Base-by-base conservation (phyloP, 129 eudicot genomes). In the Helichrysum umbraculigerum region DNA sequence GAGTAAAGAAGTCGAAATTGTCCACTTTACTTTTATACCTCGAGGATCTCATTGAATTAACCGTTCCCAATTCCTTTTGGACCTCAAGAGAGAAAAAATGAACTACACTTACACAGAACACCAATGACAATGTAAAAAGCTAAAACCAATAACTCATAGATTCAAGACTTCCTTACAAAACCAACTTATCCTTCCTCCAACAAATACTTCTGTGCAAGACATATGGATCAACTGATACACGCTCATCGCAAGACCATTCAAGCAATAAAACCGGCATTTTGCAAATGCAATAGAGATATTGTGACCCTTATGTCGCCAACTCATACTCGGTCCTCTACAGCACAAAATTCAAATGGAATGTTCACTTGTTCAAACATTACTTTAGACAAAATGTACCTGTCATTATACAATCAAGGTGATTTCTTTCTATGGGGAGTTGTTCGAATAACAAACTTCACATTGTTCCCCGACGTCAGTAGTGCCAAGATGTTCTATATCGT, bases 371-470 rank as follows among this genome's bases (percentile, higher is more conserved):
- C 63, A 58, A 58, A 58, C 29, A 57, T 20, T 20, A 58, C 25
- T 58, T 56, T 58, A 58, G 19, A 41, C 63, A 58, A 56, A 58
- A 20, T 20, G 63, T 19, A 58, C 63, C 21, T 20, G 63, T 58
- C 63, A 58, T 58, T 7, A 20, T 58, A 58, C 63, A 58, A 58
- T 58, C 28, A 58, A 58, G 63, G 16, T 58, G 63, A 58, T 25
- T 58, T 58, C 12, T 58, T 58, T 19, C 11, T 19, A 3, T 9
- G 15, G 63, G 28, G 63, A n/a, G 63, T 20, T 8, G 63, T 58
- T 25, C 20, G 14, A 58, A 58, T 58, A 58, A 6, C 30, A 58
- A 20, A 9, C 63, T 58, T 58, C 63, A 10, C 25, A 6, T n/a
- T 20, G 25, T 19, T 58, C 30, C 21, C 63, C 21, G 20, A 58